Conservation (phyloP, 495 filamentous ascomycete species). For the Talaromyces liani region DNA sequence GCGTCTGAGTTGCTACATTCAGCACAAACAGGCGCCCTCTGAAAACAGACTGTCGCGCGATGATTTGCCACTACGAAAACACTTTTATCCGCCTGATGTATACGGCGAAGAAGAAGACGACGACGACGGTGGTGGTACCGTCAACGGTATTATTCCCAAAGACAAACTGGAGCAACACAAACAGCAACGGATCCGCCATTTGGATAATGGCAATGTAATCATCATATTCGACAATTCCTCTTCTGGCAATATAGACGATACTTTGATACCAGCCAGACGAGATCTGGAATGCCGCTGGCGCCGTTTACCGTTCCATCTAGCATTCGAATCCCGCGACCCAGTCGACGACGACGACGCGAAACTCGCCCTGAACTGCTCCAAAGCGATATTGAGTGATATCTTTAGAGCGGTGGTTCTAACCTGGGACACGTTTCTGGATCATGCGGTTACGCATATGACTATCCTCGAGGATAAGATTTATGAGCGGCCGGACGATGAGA, state of each 20-base stretch:
- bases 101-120: slow-evolving; percentile 17
- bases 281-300: slow-evolving; percentile 47
- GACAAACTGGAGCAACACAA: slow-evolving; percentile 7
- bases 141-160: slow-evolving; percentile 1
- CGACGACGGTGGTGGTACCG: slow-evolving; percentile 3
- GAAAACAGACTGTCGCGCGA: slow-evolving; percentile 11
- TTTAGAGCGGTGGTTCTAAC: slow-evolving; percentile 36
- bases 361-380: slow-evolving; percentile 39
- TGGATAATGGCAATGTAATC: slow-evolving; percentile 47
- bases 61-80: not conserved
- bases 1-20: slow-evolving; percentile 32
- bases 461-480: slow-evolving; percentile 53
- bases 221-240: slow-evolving; percentile 47
- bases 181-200: slow-evolving; percentile 18
- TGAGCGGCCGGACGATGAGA: slow-evolving; percentile 48
- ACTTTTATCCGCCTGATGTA: slow-evolving; percentile 7
- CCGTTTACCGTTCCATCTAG: slow-evolving; percentile 41
- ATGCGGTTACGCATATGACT: slow-evolving; percentile 34
- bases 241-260: slow-evolving; percentile 36
- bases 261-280: slow-evolving; percentile 38
- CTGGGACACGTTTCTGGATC: slow-evolving; percentile 41
- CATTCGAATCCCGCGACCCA: slow-evolving; percentile 20
- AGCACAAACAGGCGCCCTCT: slow-evolving; percentile 22
- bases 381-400: slow-evolving; percentile 42
- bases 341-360: slow-evolving; percentile 15